A percentile compares a stretch with the other conserved stretches of the same genome.
Conservation (phyloP, 345 rosid genomes). For the Gossypium turneri region DNA sequence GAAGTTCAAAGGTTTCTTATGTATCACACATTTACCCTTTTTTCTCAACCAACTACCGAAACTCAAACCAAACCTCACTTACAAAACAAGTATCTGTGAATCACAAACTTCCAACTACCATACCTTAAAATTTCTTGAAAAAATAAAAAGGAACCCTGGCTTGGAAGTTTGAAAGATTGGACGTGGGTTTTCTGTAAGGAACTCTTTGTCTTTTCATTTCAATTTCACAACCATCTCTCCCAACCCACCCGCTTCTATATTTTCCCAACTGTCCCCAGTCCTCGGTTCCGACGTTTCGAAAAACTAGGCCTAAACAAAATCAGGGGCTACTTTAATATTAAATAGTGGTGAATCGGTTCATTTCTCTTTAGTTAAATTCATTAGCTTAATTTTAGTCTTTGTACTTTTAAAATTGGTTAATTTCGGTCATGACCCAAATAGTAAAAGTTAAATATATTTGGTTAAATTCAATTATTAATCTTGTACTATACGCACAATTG, state of each 20-base stretch:
- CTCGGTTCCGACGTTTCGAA: background rate
- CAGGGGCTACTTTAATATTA: no score
- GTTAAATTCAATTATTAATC: no score
- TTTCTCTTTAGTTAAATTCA: no score
- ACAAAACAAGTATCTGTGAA: conserved; percentile 34
- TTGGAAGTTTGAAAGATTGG: background rate
- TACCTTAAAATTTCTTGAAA: background rate
- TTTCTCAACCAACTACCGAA: conserved; percentile 43
- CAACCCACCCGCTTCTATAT: background rate
- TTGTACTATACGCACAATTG: no score
- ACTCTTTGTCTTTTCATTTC: background rate
- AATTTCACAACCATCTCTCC: background rate
- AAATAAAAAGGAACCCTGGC: background rate
- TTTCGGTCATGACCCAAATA: no score
- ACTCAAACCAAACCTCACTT: conserved; percentile 64
- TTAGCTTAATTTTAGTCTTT: no score
- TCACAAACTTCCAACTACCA: conserved; percentile 10
- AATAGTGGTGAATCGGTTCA: no score
- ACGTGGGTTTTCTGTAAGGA: background rate
- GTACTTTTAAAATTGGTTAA: no score
- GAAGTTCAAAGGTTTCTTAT: conserved; percentile 21
- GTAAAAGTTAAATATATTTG: no score
- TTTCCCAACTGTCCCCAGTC: background rate
- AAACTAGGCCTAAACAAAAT: no score
- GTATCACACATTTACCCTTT: conserved; percentile 24